Evolutionary conservation across 768 basidiomycete species (phyloP).

Genomic region (Hygrophorus pudorinus): DNA sequence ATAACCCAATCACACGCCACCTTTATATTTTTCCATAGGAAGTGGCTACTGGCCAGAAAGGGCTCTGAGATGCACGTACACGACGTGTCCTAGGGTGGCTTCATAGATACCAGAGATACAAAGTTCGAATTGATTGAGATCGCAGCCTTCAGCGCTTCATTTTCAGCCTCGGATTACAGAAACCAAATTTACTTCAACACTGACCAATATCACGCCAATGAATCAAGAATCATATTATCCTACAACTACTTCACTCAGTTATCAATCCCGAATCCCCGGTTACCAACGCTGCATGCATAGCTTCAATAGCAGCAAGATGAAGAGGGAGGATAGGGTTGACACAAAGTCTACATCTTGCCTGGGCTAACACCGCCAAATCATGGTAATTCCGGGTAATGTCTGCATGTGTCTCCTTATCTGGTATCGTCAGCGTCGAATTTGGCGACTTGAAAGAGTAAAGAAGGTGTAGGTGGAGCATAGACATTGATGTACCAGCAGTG

Average conservation of each 20-base stretch:
- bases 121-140: too few relatives aligned
- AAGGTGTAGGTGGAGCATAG: constrained; percentile 54
- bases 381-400: constrained; percentile 65
- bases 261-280: constrained; percentile 6
- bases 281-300: constrained; percentile 37
- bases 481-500: constrained; percentile 29
- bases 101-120: too few relatives aligned
- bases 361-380: constrained; percentile 56
- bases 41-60: too few relatives aligned
- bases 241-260: constrained; percentile 13
- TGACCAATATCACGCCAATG: too few relatives aligned
- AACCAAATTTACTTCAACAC: too few relatives aligned
- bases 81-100: too few relatives aligned
- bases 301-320: constrained; percentile 64
- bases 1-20: too few relatives aligned
- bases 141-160: too few relatives aligned
- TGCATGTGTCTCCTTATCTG: constrained; percentile 22
- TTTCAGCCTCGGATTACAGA: too few relatives aligned
- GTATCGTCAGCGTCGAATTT: constrained; percentile 15
- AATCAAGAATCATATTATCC: constrained; percentile 11
- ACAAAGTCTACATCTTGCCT: constrained; percentile 35
- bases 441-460: constrained; percentile 38
- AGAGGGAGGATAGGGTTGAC: constrained; percentile 52
- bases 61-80: too few relatives aligned
- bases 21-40: too few relatives aligned